These are phyloP conservation scores for Pseudogymnoascus sp. DNA, from an alignment of 2,329 filamentous ascomycete genomes.

Conservation along the genomic window DNA sequence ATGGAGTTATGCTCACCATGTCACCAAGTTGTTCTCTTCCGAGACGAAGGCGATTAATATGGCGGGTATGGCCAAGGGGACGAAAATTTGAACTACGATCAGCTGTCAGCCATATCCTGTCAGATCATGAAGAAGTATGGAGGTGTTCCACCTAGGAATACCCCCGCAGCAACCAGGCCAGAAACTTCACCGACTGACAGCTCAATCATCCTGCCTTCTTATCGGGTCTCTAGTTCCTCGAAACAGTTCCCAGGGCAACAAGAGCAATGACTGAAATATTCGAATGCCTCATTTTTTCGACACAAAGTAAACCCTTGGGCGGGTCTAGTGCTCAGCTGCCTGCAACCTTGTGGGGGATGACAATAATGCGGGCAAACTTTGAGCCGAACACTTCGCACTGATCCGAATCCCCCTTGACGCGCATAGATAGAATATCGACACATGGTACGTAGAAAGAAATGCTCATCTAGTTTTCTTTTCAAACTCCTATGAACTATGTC, in stretches of 20 bases:
- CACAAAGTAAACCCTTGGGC: background rate
- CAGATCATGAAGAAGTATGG: background rate
- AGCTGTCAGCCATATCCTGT: background rate
- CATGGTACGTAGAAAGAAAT: too few species aligned
- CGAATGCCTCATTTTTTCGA: too few species aligned
- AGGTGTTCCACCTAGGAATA: conserved; percentile 27
- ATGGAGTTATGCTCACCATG: conserved; percentile 29
- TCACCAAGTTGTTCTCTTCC: conserved; percentile 32
- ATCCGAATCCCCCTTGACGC: background rate
- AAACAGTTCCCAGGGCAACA: background rate
- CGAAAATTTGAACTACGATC: conserved; percentile 31
- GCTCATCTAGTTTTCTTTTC: too few species aligned
- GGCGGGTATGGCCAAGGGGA: conserved; percentile 31
- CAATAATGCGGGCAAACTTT: background rate
- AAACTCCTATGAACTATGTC: too few species aligned
- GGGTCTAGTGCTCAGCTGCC: background rate
- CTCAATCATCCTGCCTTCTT: conserved; percentile 12
- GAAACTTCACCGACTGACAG: conserved; percentile 34
- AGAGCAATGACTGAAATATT: background rate
- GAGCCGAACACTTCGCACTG: background rate
- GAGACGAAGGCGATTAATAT: conserved; percentile 31
- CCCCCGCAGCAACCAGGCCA: conserved; percentile 33
- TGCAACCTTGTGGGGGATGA: background rate
- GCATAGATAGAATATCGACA: too few species aligned
- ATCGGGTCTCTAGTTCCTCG: background rate